Evolutionary conservation across 192 early-diverging fungal species (phyloP), one percentile per base, ranked within the genome.

Genomic region (Coemansia sp.): DNA sequence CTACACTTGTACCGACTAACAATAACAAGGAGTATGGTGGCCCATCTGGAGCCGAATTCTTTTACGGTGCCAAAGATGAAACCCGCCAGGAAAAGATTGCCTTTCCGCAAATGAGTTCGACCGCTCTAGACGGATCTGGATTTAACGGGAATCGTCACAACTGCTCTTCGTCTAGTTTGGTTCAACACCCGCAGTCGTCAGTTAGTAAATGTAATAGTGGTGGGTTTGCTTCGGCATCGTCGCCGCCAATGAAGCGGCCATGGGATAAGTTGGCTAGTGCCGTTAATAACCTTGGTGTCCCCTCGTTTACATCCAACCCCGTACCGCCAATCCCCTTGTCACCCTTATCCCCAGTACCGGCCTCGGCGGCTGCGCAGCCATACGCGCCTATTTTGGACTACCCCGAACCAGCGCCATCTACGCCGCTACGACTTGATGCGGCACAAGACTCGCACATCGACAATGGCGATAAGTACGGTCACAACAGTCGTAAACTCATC

Each of bases 311-410:
- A 2, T 23, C 50, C 10, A 23, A 28, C 13, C 50, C 50, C 13
- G 50, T 53, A 13, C 50, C 50, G 7, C 50, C 50, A 3, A 57
- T 57, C 26, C 53, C 53, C 53, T 16, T 2, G 14, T 57, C 53
- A 5, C 50, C 50, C 6, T 11, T 52, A 52, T 52, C 50, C 6
- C 53, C 53, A 17, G 26, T 57, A 14, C 16, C 53, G 53, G 53
- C 53, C 3, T 28, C 23, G 3, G 53, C 53, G 4, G 30, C 53
- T 57, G 28, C 53, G 4, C 53, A 57, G 53, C 28, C 53, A 8
- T 57, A 57, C 30, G 16, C 11, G 26, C 53, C 53, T 14, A 57
- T 57, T 57, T 16, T 57, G 30, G 53, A 57, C 5, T 52, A 52
- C 7, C 9, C 50, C 7, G 50, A 52, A 10, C 23, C 50, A 13